Conservation (phyloP, 495 filamentous ascomycete genomes). For the Aspergillus panamensis region DNA sequence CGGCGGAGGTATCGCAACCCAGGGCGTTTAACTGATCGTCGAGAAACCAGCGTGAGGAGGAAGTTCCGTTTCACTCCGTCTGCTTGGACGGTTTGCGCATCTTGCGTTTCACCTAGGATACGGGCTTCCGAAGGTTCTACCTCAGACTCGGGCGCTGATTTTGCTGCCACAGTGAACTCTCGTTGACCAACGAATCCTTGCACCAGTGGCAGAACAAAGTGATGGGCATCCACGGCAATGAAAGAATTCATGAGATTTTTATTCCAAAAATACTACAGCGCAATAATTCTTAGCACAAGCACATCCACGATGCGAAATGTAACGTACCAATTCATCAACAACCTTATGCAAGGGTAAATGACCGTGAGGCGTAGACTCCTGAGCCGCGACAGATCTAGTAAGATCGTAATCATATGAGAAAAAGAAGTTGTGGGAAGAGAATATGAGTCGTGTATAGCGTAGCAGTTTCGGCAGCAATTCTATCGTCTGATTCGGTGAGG, state of each 20-base stretch:
- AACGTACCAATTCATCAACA: constrained; percentile 67
- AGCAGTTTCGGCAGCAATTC: constrained; percentile 80
- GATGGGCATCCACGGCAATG: constrained; percentile 57
- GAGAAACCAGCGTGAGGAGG: constrained; percentile 80
- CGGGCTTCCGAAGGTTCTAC: constrained; percentile 25
- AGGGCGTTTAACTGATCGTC: constrained; percentile 76
- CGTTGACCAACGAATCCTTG: constrained; percentile 94
- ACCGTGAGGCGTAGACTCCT: constrained; percentile 33
- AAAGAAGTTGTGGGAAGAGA: constrained; percentile 81
- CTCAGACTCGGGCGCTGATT: constrained; percentile 18
- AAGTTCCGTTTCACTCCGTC: constrained; percentile 46
- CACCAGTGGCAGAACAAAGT: constrained; percentile 75
- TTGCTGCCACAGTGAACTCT: constrained; percentile 63
- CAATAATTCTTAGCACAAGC: constrained; percentile 16
- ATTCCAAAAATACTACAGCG: constrained; percentile 83
- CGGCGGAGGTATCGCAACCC: constrained; percentile 89
- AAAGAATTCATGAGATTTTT: constrained; percentile 69
- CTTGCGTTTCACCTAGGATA: constrained; percentile 35
- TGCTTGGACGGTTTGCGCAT: constrained; percentile 24
- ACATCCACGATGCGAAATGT: background rate
- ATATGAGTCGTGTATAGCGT: constrained; percentile 73
- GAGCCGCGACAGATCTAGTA: constrained; percentile 59
- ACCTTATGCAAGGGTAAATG: constrained; percentile 61
- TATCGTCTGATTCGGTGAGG: constrained; percentile 26
- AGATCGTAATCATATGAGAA: constrained; percentile 92